Conservation (phyloP, 1,139 yeast genomes). For the Meyerozyma smithsonii region DNA sequence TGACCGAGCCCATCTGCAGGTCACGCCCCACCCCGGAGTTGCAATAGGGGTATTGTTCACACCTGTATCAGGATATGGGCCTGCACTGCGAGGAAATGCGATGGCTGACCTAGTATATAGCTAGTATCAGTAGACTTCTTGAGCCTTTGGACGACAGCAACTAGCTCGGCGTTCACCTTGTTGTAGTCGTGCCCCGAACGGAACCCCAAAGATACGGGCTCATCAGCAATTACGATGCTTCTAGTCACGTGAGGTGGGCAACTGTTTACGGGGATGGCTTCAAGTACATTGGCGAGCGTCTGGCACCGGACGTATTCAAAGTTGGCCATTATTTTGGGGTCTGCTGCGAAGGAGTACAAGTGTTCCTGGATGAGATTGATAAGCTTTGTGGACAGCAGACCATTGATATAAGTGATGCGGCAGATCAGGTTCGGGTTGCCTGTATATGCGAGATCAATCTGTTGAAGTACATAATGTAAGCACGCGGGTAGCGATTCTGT, state of each 20-base stretch:
- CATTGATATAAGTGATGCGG: neutral
- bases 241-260: constrained; percentile 1
- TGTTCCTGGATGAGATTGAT: neutral
- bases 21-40: too few species aligned
- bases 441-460: neutral
- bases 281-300: neutral
- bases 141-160: neutral
- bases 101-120: neutral
- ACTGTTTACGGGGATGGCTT: too few species aligned
- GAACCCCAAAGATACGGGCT: neutral
- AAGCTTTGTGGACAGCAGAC: neutral
- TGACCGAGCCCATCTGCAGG: neutral
- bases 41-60: neutral
- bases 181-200: constrained; percentile 1
- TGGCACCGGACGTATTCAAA: neutral
- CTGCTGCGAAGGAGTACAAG: neutral
- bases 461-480: constrained; percentile 5
- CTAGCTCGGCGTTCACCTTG: neutral
- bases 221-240: constrained; percentile 1
- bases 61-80: neutral
- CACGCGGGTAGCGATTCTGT: constrained; percentile 7
- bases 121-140: neutral
- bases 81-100: neutral
- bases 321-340: neutral
- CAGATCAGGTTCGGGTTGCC: neutral